Base-by-base conservation (phyloP, 805 yeast species). In the Ascoidea rubescens region DNA sequence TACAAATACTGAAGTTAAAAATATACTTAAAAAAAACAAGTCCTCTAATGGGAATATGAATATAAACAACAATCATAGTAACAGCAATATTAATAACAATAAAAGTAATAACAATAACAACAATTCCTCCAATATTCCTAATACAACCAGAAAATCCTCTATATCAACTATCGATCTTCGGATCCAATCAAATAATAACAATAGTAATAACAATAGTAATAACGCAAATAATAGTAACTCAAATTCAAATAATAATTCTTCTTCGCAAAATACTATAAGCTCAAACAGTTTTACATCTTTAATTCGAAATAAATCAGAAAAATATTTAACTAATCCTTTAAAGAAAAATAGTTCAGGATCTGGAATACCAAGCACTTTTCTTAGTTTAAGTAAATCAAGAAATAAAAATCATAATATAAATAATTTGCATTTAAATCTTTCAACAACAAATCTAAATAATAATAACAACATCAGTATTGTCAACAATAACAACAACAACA, bases 361-460 rank as follows among this genome's bases (percentile, higher is more conserved):
- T 43, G 42, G 37, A 6, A 44, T 43, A 17, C 12, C n/a, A 7
- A 32, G 14, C 17, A 14, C 5, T 14, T 45, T 43, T 31, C 5
- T 33, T 52, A 5, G 31, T 16, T 31, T 55, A 47, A 30, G 52
- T 49, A 49, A 50, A 12, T 31, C 45, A 49, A n/a, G 49, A 31
- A 31, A 50, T 42, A 4, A 55, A 52, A 7, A 48, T 53, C 12
- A 30, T 33, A 31, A 14, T 37, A 14, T 28, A 12, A 10, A n/a
- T 31, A 16, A 50, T 45, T 31, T 14, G 43, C 31, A n/a, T 44
- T n/a, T 33, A 37, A n/a, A 31, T 16, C 21, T 48, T 46, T 31
- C 16, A 32, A 49, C 45, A 47, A 17, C 43, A 50, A 47, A 33
- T 46, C 30, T 46, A 10, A 32, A 46, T n/a, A 47, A 31, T 33